Percentiles rank a stretch among this genome's conserved stretches.
phyloP scores from a whole-genome alignment of 2,329 filamentous ascomycete genomes.

The Colletotrichum limetticola region DNA sequence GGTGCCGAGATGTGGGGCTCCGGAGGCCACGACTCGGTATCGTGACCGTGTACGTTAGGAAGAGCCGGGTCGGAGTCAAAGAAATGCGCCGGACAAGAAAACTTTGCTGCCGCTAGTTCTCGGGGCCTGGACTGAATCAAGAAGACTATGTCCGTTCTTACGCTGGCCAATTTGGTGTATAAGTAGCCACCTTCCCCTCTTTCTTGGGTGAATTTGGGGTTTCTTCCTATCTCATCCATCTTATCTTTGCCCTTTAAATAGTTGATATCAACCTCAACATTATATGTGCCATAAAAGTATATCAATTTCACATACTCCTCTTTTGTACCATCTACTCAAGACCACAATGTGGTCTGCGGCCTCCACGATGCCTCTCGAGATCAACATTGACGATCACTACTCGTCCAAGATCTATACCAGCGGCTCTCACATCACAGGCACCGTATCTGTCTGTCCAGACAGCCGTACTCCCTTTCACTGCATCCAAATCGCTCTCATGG shows the following conservation, averaged over 20 bases:
- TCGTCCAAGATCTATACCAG: constrained; percentile 66
- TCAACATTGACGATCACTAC: constrained; percentile 65
- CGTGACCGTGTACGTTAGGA: constrained; percentile 25
- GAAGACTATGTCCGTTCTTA: not conserved
- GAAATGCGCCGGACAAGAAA: not conserved
- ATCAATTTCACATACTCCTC: not conserved
- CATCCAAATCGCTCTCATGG: constrained; percentile 64
- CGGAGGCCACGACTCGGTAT: constrained; percentile 13
- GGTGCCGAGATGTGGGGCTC: constrained; percentile 6
- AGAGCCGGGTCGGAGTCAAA: constrained; percentile 16
- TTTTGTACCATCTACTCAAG: not conserved
- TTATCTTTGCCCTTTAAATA: not conserved
- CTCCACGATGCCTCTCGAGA: constrained; percentile 48
- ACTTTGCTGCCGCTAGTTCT: constrained; percentile 1
- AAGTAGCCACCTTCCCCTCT: not conserved
- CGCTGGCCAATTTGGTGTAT: not conserved
- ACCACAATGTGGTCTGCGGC: constrained; percentile 38
- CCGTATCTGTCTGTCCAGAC: constrained; percentile 55
- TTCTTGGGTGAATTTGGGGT: not conserved
- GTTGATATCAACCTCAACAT: not conserved
- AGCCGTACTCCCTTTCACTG: constrained; percentile 60
- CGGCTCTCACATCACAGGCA: constrained; percentile 60
- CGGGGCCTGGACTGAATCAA: not conserved
- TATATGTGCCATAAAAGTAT: not conserved
- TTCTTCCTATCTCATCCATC: not conserved